phyloP scores from a whole-genome alignment of 2,329 filamentous ascomycete genomes.

The Achaetomium macrosporum region DNA sequence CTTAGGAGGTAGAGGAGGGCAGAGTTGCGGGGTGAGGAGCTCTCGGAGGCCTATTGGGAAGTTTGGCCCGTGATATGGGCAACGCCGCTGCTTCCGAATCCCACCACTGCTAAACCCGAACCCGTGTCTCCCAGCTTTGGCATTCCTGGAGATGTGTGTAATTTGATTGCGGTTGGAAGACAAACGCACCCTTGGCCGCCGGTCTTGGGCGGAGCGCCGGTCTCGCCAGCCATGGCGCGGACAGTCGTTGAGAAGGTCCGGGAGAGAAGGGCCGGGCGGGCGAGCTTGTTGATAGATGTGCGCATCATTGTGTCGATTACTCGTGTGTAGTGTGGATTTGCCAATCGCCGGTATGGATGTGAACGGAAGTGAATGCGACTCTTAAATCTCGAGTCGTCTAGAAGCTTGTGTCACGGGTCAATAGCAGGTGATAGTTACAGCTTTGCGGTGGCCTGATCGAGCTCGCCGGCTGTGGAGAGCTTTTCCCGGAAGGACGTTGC shows the following conservation, averaged over 20 bases:
- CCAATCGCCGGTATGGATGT: background rate
- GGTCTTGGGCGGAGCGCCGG: conserved; percentile 52
- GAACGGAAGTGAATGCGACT: no score
- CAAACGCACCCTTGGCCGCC: conserved; percentile 48
- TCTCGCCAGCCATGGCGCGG: conserved; percentile 65
- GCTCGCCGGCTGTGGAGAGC: conserved; percentile 6
- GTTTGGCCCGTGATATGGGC: no score
- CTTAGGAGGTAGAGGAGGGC: no score
- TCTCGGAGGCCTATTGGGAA: background rate
- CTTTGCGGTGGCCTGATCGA: conserved; percentile 7
- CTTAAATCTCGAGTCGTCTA: no score
- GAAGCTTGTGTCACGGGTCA: background rate
- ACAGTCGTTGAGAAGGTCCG: conserved; percentile 58
- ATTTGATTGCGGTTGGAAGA: background rate
- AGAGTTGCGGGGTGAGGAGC: background rate
- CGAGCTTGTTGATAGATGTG: conserved; percentile 50
- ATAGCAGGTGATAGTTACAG: conserved; percentile 2
- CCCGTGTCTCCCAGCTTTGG: no score
- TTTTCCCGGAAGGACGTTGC: conserved; percentile 8
- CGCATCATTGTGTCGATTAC: conserved; percentile 56
- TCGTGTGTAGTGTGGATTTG: conserved; percentile 1
- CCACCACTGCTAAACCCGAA: no score
- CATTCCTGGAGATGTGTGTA: background rate
- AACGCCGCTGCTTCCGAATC: no score
- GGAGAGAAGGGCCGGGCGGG: conserved; percentile 48